A percentile compares a stretch with the other conserved stretches of the same genome.
These are phyloP conservation scores for Paecilomyces niveus DNA, from an alignment of 2,329 filamentous ascomycete species.

Conservation along the genomic window DNA sequence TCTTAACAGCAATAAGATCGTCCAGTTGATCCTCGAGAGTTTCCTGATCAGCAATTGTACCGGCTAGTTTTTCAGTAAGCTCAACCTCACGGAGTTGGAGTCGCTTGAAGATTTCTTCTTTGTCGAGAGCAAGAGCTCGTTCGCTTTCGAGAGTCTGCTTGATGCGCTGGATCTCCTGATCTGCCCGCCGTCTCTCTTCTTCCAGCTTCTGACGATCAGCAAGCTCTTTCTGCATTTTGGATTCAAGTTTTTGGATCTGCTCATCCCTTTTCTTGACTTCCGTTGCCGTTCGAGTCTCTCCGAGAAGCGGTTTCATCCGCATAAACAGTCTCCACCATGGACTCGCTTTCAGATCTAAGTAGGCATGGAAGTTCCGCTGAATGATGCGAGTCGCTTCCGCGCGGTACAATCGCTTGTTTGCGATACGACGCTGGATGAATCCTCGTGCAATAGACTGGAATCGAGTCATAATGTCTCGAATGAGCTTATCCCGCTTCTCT, in stretches of 20 bases:
- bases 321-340: conserved; percentile 97
- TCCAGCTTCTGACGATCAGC: conserved; percentile 72
- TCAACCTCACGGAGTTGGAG: conserved; percentile 86
- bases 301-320: conserved; percentile 90
- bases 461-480: conserved; percentile 84
- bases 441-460: conserved; percentile 92
- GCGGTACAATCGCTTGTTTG: conserved; percentile 88
- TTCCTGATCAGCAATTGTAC: conserved; percentile 89
- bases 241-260: conserved; percentile 79
- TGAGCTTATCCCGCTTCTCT: conserved; percentile 87
- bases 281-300: conserved; percentile 80
- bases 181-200: conserved; percentile 80
- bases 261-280: conserved; percentile 95
- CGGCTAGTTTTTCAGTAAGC: conserved; percentile 84
- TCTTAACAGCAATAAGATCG: conserved; percentile 79
- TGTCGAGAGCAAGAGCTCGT: conserved; percentile 88
- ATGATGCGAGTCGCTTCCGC: conserved; percentile 93
- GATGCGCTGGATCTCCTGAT: conserved; percentile 79
- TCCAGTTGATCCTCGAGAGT: conserved; percentile 90
- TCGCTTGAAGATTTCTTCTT: conserved; percentile 98
- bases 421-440: conserved; percentile 78
- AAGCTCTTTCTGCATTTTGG: conserved; percentile 71
- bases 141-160: conserved; percentile 95
- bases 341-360: conserved; percentile 80
- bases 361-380: conserved; percentile 87